These are phyloP conservation scores for Trichoderma asperelloides DNA, from an alignment of 495 filamentous ascomycete species.

Conservation along the genomic window DNA sequence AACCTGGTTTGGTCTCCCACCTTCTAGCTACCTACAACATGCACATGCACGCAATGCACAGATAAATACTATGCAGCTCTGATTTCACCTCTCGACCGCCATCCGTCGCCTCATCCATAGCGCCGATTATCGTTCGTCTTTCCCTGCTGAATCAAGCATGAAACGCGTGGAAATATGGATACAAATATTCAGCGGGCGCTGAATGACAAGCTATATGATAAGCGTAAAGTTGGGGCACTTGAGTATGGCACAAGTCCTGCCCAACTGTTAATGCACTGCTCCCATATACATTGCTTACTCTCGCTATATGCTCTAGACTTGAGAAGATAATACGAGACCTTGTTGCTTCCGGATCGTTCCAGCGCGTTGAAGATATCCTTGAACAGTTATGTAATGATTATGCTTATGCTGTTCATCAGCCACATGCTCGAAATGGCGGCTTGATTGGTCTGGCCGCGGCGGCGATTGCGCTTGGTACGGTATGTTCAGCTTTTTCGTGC, in stretches of 20 bases:
- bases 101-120: background rate
- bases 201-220: conserved; percentile 98
- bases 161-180: conserved; percentile 55
- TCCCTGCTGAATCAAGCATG: background rate
- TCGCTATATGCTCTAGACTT: conserved; percentile 44
- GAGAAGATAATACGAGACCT: conserved; percentile 87
- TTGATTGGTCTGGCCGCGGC: conserved; percentile 94
- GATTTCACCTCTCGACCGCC: background rate
- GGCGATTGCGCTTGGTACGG: conserved; percentile 87
- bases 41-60: background rate
- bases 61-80: background rate
- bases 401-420: conserved; percentile 95
- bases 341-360: conserved; percentile 63
- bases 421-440: conserved; percentile 93
- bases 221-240: conserved; percentile 88
- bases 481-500: conserved; percentile 36
- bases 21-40: background rate
- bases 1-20: too few species aligned
- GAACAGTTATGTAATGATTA: conserved; percentile 96
- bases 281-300: background rate
- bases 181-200: conserved; percentile 76
- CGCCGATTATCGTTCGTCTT: background rate
- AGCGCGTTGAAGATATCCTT: conserved; percentile 74
- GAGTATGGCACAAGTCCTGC: conserved; percentile 57
- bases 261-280: background rate